phyloP scores from a whole-genome alignment of 2,329 filamentous ascomycete genomes.

The Botrytis sinoallii region DNA sequence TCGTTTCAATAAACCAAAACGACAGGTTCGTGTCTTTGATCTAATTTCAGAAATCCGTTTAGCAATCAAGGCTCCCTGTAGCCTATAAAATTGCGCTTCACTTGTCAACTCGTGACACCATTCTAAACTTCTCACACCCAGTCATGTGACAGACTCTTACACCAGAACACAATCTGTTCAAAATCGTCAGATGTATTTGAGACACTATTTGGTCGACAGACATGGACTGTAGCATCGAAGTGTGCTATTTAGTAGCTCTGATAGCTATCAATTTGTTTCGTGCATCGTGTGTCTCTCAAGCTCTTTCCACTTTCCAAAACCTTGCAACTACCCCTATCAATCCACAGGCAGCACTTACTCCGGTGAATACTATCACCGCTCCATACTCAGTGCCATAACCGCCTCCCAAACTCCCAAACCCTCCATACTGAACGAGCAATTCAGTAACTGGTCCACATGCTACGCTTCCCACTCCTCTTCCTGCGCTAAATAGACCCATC shows the following conservation, averaged over 20 bases:
- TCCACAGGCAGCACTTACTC: constrained; percentile 49
- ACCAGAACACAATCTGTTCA: not conserved
- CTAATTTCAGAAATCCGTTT: not conserved
- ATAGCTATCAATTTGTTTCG: not conserved
- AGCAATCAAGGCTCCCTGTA: not conserved
- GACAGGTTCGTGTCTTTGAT: not conserved
- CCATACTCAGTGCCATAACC: constrained; percentile 53
- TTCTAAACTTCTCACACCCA: not conserved
- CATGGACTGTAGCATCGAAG: not conserved
- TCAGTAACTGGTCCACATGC: constrained; percentile 56
- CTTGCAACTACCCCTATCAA: constrained; percentile 19
- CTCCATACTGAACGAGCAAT: constrained; percentile 45
- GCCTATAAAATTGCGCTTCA: not conserved
- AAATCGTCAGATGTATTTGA: not conserved
- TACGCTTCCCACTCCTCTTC: constrained; percentile 61
- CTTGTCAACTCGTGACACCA: not conserved
- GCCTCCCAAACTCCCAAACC: constrained; percentile 40
- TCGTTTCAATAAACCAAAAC: not conserved
- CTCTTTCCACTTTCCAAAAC: not conserved
- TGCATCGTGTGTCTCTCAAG: not conserved
- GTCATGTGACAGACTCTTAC: not conserved
- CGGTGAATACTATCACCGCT: constrained; percentile 53
- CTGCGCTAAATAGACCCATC: constrained; percentile 52
- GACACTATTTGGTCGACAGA: not conserved
- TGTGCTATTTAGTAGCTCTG: not conserved